Base-by-base conservation (phyloP, 2,329 filamentous ascomycete species). In the Apiospora malaysiana region DNA sequence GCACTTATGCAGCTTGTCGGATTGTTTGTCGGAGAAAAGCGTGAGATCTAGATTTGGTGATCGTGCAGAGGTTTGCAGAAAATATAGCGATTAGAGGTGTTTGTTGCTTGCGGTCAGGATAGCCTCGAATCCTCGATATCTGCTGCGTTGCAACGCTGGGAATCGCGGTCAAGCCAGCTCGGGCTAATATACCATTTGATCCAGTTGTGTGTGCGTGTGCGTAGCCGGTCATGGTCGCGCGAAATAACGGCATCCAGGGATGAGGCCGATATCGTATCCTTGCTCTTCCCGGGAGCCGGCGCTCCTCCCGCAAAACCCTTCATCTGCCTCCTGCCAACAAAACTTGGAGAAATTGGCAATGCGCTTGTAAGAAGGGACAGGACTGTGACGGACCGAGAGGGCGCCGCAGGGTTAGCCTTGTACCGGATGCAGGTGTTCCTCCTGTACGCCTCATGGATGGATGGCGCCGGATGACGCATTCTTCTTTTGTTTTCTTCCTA, bases 51-150 rank as follows among this genome's bases (percentile, higher is more conserved):
- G 56, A 63, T 63, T 63, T 40, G 32, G 21, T 40, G 56, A 63
- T 63, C 56, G 56, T 63, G 27, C 51, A 59, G 56, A 63, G 32
- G 56, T 63, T 63, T 63, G 56, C 32, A 63, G 56, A 63, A 63
- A 40, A n/a, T 2, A n/a, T 4, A 47, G 7, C 37, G 27, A 32
- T 21, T 59, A 16, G 16, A n/a, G 8, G 25, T 25, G 23, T 25
- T 14, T n/a, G 25, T 59, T 37, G 27, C 51, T 59, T 21, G 51
- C 21, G 25, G 25, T 59, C 32, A 63, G 18, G 27, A 40, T 63
- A 40, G 21, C 56, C 32, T 63, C 18, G 9, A n/a, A 32, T 9
- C 27, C 32, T 63, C 32, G 9, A n/a, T n/a, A 32, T 16, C 27
- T 59, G 18, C 25, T 32, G 25, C 27, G 37, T 21, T 21, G 18